Evolutionary conservation across 192 early-diverging fungal species (phyloP).

Genomic region (Coemansia reversa): DNA sequence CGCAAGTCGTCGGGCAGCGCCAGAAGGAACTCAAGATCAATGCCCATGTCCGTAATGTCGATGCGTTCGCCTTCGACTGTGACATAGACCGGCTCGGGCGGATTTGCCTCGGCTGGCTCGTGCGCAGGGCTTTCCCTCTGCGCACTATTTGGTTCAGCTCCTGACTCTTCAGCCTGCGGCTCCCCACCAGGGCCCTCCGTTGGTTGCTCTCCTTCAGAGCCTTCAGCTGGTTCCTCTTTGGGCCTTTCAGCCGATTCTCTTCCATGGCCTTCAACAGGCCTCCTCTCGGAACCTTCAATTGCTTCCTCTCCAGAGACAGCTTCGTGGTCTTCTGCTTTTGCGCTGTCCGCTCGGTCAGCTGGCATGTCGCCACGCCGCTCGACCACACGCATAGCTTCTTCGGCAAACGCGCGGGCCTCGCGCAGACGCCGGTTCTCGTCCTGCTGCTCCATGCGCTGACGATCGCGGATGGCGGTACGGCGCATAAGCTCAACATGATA

Average conservation of each 20-base stretch:
- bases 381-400: conserved; percentile 27
- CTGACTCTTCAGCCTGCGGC: conserved; percentile 13
- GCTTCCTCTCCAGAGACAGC: conserved; percentile 1
- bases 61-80: conserved; percentile 76
- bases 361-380: conserved; percentile 5
- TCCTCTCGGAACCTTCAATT: neutral
- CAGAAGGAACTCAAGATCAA: conserved; percentile 90
- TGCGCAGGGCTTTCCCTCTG: neutral
- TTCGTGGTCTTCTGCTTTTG: neutral
- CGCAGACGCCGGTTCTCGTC: conserved; percentile 52
- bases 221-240: neutral
- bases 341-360: conserved; percentile 1
- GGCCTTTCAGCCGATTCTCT: neutral
- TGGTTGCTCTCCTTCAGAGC: conserved; percentile 1
- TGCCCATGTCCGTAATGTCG: conserved; percentile 92
- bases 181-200: neutral
- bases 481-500: conserved; percentile 48
- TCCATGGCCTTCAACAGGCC: neutral
- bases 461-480: conserved; percentile 34
- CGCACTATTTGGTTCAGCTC: neutral
- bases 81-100: conserved; percentile 53
- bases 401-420: conserved; percentile 54
- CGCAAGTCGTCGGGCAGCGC: conserved; percentile 94
- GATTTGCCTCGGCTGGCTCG: conserved; percentile 23
- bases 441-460: conserved; percentile 48